These are phyloP conservation scores for Penicillium steckii DNA, from an alignment of 495 filamentous ascomycete species.

Conservation along the genomic window DNA sequence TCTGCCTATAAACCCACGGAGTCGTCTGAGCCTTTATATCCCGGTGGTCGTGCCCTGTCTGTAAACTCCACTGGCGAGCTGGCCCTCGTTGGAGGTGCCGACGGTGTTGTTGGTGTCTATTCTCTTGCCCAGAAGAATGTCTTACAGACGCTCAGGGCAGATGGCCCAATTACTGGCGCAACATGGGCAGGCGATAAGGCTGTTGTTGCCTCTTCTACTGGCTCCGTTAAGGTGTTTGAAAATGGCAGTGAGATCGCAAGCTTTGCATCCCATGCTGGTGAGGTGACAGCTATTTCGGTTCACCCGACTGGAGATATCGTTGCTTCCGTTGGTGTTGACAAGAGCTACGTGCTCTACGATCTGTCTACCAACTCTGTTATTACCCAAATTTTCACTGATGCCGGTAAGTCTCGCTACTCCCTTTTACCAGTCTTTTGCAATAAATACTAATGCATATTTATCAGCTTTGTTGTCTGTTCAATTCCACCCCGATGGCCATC, in stretches of 20 bases:
- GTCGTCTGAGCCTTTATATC: slow-evolving; percentile 62
- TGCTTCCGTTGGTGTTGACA: slow-evolving; percentile 86
- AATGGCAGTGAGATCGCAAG: slow-evolving; percentile 60
- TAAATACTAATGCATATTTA: slow-evolving; percentile 9
- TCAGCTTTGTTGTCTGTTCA: slow-evolving; percentile 72
- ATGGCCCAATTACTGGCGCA: slow-evolving; percentile 72
- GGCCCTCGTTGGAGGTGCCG: slow-evolving; percentile 74
- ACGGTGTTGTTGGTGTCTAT: slow-evolving; percentile 77
- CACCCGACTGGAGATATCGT: slow-evolving; percentile 85
- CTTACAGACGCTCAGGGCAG: slow-evolving; percentile 62
- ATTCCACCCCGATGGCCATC: slow-evolving; percentile 94
- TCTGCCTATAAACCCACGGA: slow-evolving; percentile 60
- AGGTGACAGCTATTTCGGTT: slow-evolving; percentile 70
- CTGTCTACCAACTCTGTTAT: slow-evolving; percentile 62
- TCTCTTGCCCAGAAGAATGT: slow-evolving; percentile 70
- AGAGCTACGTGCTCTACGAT: slow-evolving; percentile 92
- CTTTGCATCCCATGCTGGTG: slow-evolving; percentile 77
- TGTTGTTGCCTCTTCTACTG: slow-evolving; percentile 71
- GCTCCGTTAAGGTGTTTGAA: slow-evolving; percentile 77
- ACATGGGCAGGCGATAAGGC: slow-evolving; percentile 72
- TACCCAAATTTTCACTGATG: slow-evolving; percentile 76
- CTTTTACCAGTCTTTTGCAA: background rate
- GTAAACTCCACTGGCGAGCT: slow-evolving; percentile 64
- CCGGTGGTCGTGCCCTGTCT: slow-evolving; percentile 63
- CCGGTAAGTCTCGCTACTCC: slow-evolving; percentile 56